Base-by-base conservation (phyloP, 768 basidiomycete genomes). In the Phlegmacium glaucopus region DNA sequence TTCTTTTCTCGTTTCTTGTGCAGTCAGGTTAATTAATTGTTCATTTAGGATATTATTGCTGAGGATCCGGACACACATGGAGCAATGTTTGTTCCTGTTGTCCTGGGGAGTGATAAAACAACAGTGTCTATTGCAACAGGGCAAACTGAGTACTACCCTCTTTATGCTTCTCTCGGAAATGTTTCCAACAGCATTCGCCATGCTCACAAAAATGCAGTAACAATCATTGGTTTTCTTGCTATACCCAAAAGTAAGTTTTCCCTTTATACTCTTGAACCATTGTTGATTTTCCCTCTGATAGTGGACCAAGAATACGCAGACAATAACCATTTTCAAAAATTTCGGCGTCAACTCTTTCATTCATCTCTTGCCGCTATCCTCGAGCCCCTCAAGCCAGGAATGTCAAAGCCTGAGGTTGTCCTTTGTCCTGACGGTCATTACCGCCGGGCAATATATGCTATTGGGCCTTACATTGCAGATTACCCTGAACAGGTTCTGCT, bases 401-500 rank as follows among this genome's bases (percentile, higher is more conserved):
- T 61, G 62, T 48, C 45, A 0, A 51, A n/a, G 4, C 58, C 57
- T 0, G 52, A 59, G 17, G 51, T 67, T 9, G 29, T 64, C 9
- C 50, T 36, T 0, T 72, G 65, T 44, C 60, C 66, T 1, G 66
- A 72, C 59, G 66, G 67, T 2, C 67, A 70, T 42, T 68, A 54
- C 50, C 56, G 57, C 1, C 49, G 58, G 4, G 60, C 53, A 0
- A 56, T 70, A 0, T 71, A 54, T 45, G 48, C 53, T 7, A 48
- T 69, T 18, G 67, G 67, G 0, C 66, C 68, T 2, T 65, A 61
- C 47, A 68, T 71, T 43, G 66, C 67, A 1, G 67, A 70, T 45
- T 71, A 71, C 49, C 70, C 69, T 1, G 68, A 71, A 45, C 70
- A 71, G 42, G 62, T 61, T 0, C 55, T 42, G 39, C 46, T 65